Conservation (phyloP, 2,329 filamentous ascomycete species). For the Penicillium olsonii region DNA sequence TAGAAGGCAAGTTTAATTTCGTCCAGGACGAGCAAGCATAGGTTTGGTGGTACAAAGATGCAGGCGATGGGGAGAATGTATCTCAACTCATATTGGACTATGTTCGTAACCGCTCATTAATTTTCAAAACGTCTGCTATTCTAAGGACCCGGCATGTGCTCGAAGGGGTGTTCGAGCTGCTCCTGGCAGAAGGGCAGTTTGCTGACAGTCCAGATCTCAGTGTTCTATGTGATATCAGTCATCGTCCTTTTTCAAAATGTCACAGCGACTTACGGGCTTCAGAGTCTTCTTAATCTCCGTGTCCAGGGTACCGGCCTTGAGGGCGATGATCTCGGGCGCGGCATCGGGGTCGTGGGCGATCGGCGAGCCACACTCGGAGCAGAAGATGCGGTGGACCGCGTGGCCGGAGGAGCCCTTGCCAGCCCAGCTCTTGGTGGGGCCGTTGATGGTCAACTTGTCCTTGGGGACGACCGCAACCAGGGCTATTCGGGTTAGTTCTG, state of each 20-base stretch:
- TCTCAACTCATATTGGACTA: not conserved
- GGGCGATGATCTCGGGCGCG: conserved; percentile 68
- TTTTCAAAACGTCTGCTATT: not conserved
- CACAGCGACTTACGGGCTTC: conserved; percentile 55
- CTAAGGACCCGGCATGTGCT: conserved; percentile 67
- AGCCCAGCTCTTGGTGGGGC: conserved; percentile 65
- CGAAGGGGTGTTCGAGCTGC: conserved; percentile 62
- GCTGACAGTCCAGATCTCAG: conserved; percentile 69
- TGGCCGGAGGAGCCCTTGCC: conserved; percentile 63
- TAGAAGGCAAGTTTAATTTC: too few species aligned
- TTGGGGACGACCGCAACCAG: conserved; percentile 68
- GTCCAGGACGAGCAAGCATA: too few species aligned
- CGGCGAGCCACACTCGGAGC: conserved; percentile 67
- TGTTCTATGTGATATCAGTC: conserved; percentile 40
- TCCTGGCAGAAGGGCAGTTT: conserved; percentile 73
- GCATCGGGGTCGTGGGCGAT: conserved; percentile 71
- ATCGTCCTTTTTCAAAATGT: not conserved
- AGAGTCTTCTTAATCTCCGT: conserved; percentile 66
- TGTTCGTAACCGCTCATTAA: conserved; percentile 2
- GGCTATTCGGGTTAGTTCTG: conserved; percentile 41
- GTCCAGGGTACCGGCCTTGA: conserved; percentile 68
- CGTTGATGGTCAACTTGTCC: conserved; percentile 64
- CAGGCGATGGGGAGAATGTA: not conserved
- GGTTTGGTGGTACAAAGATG: too few species aligned
- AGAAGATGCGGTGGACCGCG: conserved; percentile 68